Percentiles rank a stretch among this genome's conserved stretches.
Conservation (phyloP, 495 filamentous ascomycete species). For the Aspergillus diversus region DNA sequence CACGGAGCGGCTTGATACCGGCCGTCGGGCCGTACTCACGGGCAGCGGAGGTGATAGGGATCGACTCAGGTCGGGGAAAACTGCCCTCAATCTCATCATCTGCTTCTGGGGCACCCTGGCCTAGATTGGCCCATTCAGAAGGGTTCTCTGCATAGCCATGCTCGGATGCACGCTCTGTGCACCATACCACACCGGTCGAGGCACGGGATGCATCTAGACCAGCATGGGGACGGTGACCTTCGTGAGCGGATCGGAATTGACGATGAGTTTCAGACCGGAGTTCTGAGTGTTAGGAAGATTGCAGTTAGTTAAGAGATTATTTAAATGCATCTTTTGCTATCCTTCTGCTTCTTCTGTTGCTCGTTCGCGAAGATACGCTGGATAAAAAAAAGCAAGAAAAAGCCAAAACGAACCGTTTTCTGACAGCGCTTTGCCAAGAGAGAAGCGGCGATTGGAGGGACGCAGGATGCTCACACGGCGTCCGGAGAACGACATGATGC, state of each 20-base stretch:
- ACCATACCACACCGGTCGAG: constrained; percentile 85
- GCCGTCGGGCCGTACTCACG: constrained; percentile 94
- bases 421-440: constrained; percentile 44
- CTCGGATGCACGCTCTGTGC: constrained; percentile 78
- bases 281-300: constrained; percentile 50
- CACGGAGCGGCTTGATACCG: constrained; percentile 86
- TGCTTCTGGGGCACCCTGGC: constrained; percentile 93
- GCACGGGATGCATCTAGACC: constrained; percentile 84
- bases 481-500: constrained; percentile 56
- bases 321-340: background rate
- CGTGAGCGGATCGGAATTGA: constrained; percentile 83
- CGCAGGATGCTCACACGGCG: constrained; percentile 52
- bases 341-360: background rate
- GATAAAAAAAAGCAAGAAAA: constrained; percentile 12
- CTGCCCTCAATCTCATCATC: constrained; percentile 90
- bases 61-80: constrained; percentile 80
- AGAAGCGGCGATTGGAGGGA: constrained; percentile 45
- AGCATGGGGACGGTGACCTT: constrained; percentile 86
- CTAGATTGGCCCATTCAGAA: constrained; percentile 85
- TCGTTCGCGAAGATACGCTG: background rate
- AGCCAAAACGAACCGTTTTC: constrained; percentile 43
- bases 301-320: constrained; percentile 11
- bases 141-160: constrained; percentile 84
- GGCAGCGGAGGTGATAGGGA: constrained; percentile 74
- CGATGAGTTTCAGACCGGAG: constrained; percentile 77